A percentile compares a stretch with the other conserved stretches of the same genome.
Evolutionary conservation across 1,284 basidiomycete species (phyloP).

Genomic region (Cystobasidiaceae sp.): DNA sequence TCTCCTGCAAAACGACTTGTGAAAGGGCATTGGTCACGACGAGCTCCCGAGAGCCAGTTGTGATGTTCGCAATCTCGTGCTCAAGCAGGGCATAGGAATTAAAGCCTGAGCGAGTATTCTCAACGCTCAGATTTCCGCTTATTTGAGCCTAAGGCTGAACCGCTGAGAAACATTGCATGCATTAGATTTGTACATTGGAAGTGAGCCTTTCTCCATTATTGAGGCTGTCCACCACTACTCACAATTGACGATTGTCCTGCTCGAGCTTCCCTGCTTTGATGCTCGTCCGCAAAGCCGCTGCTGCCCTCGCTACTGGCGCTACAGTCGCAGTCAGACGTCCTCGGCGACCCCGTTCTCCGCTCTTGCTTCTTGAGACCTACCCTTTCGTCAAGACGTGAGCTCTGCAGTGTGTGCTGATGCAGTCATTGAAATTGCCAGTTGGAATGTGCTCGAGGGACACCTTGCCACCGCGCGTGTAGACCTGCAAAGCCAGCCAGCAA

Average conservation of each 20-base stretch:
- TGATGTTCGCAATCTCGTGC: slow-evolving; percentile 76
- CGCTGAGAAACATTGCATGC: neutral
- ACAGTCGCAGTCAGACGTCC: slow-evolving; percentile 83
- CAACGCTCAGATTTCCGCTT: no score
- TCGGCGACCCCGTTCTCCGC: slow-evolving; percentile 92
- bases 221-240: no score
- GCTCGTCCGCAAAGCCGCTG: slow-evolving; percentile 81
- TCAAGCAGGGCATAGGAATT: slow-evolving; percentile 60
- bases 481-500: no score
- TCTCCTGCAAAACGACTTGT: no score
- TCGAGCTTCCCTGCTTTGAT: slow-evolving; percentile 61
- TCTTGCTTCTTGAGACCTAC: slow-evolving; percentile 77
- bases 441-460: no score
- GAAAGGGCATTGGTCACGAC: slow-evolving; percentile 63
- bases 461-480: no score
- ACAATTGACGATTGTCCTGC: no score
- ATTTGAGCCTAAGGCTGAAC: slow-evolving; percentile 54
- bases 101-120: slow-evolving; percentile 56
- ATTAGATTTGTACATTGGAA: neutral
- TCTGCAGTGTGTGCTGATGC: no score
- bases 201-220: neutral
- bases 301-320: slow-evolving; percentile 84
- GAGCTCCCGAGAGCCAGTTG: slow-evolving; percentile 72
- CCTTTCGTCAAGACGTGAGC: no score
- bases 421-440: no score